A percentile compares a stretch with the other conserved stretches of the same genome.
Conservation (phyloP, 495 filamentous ascomycete genomes). For the Penicillium nucicola region DNA sequence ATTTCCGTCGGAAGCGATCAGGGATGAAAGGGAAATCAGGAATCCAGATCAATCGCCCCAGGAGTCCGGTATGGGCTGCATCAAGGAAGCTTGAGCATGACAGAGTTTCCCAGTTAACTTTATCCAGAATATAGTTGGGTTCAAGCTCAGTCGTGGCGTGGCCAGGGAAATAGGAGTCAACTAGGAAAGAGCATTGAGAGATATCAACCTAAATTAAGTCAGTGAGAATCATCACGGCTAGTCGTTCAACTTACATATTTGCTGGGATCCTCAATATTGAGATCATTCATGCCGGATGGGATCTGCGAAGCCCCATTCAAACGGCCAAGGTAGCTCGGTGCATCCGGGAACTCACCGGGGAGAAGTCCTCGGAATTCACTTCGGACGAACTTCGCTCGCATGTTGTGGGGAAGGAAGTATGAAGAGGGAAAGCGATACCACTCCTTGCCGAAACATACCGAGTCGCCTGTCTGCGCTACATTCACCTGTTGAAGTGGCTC, state of each 20-base stretch:
- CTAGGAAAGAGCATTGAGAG: slow-evolving; percentile 72
- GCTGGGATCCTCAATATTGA: slow-evolving; percentile 77
- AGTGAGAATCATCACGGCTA: not conserved
- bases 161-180: slow-evolving; percentile 79
- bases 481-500: slow-evolving; percentile 47
- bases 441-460: slow-evolving; percentile 90
- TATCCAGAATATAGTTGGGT: slow-evolving; percentile 70
- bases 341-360: slow-evolving; percentile 85
- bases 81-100: slow-evolving; percentile 79
- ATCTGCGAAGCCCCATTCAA: slow-evolving; percentile 77
- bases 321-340: slow-evolving; percentile 54
- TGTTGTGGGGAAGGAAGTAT: slow-evolving; percentile 77
- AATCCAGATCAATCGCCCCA: slow-evolving; percentile 82
- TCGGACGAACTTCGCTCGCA: slow-evolving; percentile 82
- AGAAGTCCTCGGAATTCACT: slow-evolving; percentile 87
- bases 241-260: slow-evolving; percentile 69
- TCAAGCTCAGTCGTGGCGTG: slow-evolving; percentile 56
- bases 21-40: slow-evolving; percentile 73
- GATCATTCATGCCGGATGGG: slow-evolving; percentile 86
- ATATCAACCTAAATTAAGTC: slow-evolving; percentile 57
- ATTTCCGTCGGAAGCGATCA: slow-evolving; percentile 63
- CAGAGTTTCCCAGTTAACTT: slow-evolving; percentile 67
- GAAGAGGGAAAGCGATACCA: slow-evolving; percentile 98
- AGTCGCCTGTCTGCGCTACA: slow-evolving; percentile 54
- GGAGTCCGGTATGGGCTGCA: slow-evolving; percentile 62